Conservation (phyloP, 169 alveolate species). For the Besnoitia besnoiti region DNA sequence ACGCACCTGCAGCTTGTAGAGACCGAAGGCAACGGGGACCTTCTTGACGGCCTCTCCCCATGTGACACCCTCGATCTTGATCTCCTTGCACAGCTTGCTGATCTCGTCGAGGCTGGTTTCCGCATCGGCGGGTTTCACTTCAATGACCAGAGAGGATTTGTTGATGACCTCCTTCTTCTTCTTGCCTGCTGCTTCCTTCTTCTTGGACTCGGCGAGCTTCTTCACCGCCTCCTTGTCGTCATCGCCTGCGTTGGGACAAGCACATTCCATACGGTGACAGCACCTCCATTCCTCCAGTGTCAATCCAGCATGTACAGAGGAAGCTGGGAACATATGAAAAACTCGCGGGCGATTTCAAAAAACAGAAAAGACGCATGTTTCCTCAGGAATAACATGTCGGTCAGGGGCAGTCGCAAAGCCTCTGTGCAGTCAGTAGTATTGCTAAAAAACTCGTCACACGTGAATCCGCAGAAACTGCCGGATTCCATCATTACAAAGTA, state of each 20-base stretch:
- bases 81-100: constrained; percentile 74
- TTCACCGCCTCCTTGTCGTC: constrained; percentile 57
- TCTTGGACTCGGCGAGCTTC: constrained; percentile 51
- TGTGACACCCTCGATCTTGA: constrained; percentile 83
- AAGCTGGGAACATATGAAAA: background rate
- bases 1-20: constrained; percentile 81
- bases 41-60: constrained; percentile 87
- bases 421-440: too few species aligned
- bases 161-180: constrained; percentile 65
- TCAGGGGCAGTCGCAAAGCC: too few species aligned
- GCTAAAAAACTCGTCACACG: too few species aligned
- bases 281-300: background rate
- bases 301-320: background rate
- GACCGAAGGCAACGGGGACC: constrained; percentile 87
- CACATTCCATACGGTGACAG: background rate
- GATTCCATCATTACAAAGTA: too few species aligned
- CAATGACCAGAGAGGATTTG: constrained; percentile 85
- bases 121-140: constrained; percentile 83
- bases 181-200: constrained; percentile 62
- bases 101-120: constrained; percentile 84
- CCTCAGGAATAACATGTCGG: background rate
- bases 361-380: background rate
- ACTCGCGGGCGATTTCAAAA: too few species aligned
- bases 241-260: constrained; percentile 49
- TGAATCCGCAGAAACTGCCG: too few species aligned